A percentile compares a stretch with the other conserved stretches of the same genome.
phyloP scores from a whole-genome alignment of 805 yeast genomes.

The Suhomyces kilbournensis region DNA sequence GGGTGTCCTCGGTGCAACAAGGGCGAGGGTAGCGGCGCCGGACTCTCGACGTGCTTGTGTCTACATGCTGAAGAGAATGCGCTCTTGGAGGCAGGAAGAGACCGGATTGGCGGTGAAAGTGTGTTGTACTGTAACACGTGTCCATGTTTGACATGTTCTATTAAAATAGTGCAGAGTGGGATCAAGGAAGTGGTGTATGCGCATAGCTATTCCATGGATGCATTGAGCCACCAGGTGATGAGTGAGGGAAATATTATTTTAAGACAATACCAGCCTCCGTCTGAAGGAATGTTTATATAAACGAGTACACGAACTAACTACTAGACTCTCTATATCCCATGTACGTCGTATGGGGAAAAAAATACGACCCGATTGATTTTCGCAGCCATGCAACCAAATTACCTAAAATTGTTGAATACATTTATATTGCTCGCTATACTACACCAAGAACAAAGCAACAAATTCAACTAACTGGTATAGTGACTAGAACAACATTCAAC shows the following conservation, averaged over 20 bases:
- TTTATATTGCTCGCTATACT: too few species aligned
- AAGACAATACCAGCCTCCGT: conserved; percentile 48
- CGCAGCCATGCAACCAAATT: background rate
- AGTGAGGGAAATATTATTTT: conserved; percentile 69
- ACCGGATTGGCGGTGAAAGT: conserved; percentile 56
- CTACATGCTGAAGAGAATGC: conserved; percentile 98
- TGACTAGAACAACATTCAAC: too few species aligned
- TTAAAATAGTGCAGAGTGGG: conserved; percentile 92
- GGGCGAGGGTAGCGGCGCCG: conserved; percentile 60
- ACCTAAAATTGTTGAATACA: too few species aligned
- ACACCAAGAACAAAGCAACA: too few species aligned
- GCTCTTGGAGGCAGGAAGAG: conserved; percentile 88
- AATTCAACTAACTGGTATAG: too few species aligned
- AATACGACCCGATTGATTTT: too few species aligned
- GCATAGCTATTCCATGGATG: conserved; percentile 90
- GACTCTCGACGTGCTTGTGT: conserved; percentile 82
- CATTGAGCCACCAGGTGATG: conserved; percentile 65
- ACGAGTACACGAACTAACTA: too few species aligned
- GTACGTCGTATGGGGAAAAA: too few species aligned
- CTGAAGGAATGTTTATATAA: conserved; percentile 37
- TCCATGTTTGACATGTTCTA: conserved; percentile 94
- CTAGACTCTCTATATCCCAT: too few species aligned
- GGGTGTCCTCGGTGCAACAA: conserved; percentile 90
- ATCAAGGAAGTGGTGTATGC: conserved; percentile 89
- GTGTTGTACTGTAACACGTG: conserved; percentile 92